These are phyloP conservation scores for Lippia alba DNA, from an alignment of 305 asterid genomes.

Conservation along the genomic window DNA sequence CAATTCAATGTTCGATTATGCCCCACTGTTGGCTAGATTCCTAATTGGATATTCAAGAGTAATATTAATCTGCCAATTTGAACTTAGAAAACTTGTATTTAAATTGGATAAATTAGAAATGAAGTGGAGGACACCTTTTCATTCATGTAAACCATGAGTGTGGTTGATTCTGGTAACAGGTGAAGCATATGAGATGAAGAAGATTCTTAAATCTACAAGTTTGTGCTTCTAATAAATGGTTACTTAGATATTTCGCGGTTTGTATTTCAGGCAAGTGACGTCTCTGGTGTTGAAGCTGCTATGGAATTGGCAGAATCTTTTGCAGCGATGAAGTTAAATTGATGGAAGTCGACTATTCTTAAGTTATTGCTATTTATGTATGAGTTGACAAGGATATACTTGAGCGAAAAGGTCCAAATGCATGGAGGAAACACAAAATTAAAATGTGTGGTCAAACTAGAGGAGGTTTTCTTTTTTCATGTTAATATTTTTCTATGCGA, in stretches of 20 bases:
- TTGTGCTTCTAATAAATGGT: background rate
- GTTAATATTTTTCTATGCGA: background rate
- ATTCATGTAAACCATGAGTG: no score
- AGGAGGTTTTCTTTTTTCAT: background rate
- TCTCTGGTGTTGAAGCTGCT: constrained; percentile 60
- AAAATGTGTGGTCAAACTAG: background rate
- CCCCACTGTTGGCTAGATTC: no score
- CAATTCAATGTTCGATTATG: no score
- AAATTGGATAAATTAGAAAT: no score
- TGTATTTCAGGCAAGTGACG: constrained; percentile 63
- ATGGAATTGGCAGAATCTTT: constrained; percentile 78
- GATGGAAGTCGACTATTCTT: constrained; percentile 30
- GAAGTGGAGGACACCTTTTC: no score
- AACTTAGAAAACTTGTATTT: no score
- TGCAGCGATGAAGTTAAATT: constrained; percentile 76
- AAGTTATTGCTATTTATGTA: constrained; percentile 4
- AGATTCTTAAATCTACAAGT: background rate
- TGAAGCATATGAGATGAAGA: background rate
- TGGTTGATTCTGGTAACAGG: background rate
- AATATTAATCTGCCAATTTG: no score
- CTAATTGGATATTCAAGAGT: no score
- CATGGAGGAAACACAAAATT: background rate
- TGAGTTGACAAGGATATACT: background rate
- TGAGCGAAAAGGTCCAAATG: background rate
- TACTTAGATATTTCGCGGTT: constrained; percentile 9